Percentiles rank a stretch among this genome's conserved stretches.
Evolutionary conservation across 140 eudicot genomes (phyloP).

Genomic region (Erigeron philadelphicus): DNA sequence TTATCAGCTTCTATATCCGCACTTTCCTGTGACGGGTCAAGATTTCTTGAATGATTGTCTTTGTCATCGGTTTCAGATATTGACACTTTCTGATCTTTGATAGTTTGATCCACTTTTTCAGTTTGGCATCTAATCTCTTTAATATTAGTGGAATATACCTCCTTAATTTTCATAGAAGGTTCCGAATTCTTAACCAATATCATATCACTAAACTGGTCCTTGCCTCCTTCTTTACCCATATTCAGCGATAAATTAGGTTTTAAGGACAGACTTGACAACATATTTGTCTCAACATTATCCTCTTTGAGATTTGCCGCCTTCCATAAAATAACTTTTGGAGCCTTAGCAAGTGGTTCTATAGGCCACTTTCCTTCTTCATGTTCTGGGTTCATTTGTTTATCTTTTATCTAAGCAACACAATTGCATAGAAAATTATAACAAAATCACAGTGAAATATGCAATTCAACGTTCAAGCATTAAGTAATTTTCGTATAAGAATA

Average conservation of each 20-base stretch:
- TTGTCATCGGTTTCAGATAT: slow-evolving; percentile 20
- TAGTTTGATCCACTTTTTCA: slow-evolving; percentile 12
- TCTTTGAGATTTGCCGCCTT: slow-evolving; percentile 40
- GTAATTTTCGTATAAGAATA: neutral
- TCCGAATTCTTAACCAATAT: slow-evolving; percentile 60
- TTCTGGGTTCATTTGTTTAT: slow-evolving; percentile 45
- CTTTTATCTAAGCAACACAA: slow-evolving; percentile 36
- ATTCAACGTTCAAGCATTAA: slow-evolving; percentile 3
- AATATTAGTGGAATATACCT: slow-evolving; percentile 19
- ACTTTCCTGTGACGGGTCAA: slow-evolving; percentile 17
- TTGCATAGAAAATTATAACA: slow-evolving; percentile 12
- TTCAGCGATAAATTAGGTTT: slow-evolving; percentile 62
- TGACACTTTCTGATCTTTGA: slow-evolving; percentile 20
- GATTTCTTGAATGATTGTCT: slow-evolving; percentile 16
- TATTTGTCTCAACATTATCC: slow-evolving; percentile 39
- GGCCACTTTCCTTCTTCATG: slow-evolving; percentile 34
- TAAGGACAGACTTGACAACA: slow-evolving; percentile 40
- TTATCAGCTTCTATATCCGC: slow-evolving; percentile 11
- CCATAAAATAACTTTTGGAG: slow-evolving; percentile 55
- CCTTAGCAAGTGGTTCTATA: slow-evolving; percentile 27
- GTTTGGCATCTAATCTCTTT: slow-evolving; percentile 22
- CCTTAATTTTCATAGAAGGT: slow-evolving; percentile 15
- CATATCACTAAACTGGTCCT: slow-evolving; percentile 61
- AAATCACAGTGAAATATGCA: slow-evolving; percentile 4
- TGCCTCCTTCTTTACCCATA: slow-evolving; percentile 51